phyloP scores from a whole-genome alignment of 2,329 filamentous ascomycete genomes.

The Colletotrichum tamarilloi region DNA sequence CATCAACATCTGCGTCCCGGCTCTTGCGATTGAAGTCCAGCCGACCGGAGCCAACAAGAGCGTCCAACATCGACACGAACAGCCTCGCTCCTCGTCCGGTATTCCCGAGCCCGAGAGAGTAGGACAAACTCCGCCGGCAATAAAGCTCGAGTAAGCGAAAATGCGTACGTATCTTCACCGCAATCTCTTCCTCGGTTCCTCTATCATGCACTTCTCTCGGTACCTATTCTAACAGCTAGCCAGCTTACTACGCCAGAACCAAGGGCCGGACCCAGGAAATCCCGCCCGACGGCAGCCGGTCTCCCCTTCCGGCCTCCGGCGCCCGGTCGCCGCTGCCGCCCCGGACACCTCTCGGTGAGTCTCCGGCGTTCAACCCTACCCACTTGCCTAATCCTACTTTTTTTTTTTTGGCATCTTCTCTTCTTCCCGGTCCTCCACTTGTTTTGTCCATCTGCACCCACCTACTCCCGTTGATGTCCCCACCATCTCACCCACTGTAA shows the following conservation, averaged over 20 bases:
- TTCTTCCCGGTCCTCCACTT: neutral
- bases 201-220: neutral
- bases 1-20: neutral
- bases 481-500: neutral
- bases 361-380: conserved; percentile 2
- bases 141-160: neutral
- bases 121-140: neutral
- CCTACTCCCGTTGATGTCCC: neutral
- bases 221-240: neutral
- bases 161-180: conserved; percentile 2
- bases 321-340: conserved; percentile 31
- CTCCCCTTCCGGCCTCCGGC: conserved; percentile 23
- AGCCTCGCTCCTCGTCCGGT: neutral
- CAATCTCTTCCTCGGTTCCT: neutral
- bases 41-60: neutral
- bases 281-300: conserved; percentile 31
- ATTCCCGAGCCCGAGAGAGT: neutral
- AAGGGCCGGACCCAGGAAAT: conserved; percentile 35
- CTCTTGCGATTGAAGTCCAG: neutral
- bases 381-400: conserved; percentile 12
- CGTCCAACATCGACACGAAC: neutral
- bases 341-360: conserved; percentile 29
- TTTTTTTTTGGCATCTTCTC: neutral
- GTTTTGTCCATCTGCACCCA: neutral
- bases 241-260: conserved; percentile 34